Base-by-base conservation (phyloP, 768 basidiomycete genomes). In the Boletus huronensis region DNA sequence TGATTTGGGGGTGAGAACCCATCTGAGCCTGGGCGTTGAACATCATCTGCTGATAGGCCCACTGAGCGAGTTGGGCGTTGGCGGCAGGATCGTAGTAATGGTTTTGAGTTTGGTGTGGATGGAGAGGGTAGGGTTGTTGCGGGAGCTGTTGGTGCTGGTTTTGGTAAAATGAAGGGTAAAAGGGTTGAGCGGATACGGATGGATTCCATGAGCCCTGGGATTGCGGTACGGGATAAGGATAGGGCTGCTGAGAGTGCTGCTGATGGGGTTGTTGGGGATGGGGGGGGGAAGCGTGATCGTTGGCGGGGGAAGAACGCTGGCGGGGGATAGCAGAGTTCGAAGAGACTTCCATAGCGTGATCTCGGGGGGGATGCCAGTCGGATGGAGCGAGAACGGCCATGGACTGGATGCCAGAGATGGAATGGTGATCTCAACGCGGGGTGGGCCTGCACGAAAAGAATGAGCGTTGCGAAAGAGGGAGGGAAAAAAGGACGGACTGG, bases 1-100 rank as follows among this genome's bases (percentile, higher is more conserved):
- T 41, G 41, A 67, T 52, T 26, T 59, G 62, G 29, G 67, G 40
- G 53, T 67, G 72, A 26, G 73, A 69, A 48, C 78, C 77, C 63
- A 77, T 70, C 58, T 68, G 67, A 9, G 67, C 66, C 60, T 81
- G 75, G n/a, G 77, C 73, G 81, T 44, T 84, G 84, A 83, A 87
- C 84, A 93, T 84, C 90, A 92, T 91, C 65, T 92, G 90, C 72
- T 91, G 90, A 73, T 93, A 93, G 35, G 90, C 88, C 90, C 90
- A 93, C 69, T 89, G 88, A 3, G 88, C 85, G 53, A 84, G 82
- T 52, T 90, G 82, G 59, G 87, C 87, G 49, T 87, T 87, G 59
- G 86, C 84, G 11, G 81, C 72, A 14, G 86, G 87, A 70, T 91
- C 88, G 64, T 84, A 90, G 68, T 82, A 90, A n/a, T 79, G 79